Evolutionary conservation across 345 rosid genomes (phyloP), one percentile per base, ranked within the genome.

Genomic region (Boechera divaricarpa): DNA sequence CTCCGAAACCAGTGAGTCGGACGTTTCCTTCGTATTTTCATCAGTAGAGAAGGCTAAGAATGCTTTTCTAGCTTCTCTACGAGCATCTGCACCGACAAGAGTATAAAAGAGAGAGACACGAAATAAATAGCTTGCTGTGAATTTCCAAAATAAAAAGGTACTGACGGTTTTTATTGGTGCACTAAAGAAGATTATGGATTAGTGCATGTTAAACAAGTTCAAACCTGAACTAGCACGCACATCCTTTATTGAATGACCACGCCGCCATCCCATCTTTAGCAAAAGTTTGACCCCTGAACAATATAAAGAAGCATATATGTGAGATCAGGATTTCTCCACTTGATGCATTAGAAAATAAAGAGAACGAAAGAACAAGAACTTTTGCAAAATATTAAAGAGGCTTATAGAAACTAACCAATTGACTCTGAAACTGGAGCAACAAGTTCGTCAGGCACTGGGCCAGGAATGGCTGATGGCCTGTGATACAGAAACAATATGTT

Each of bases 21-120:
- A n/a, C 24, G 28, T 60, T 69, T 83, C 63, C 32, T 71, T 49
- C 49, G 83, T 83, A 28, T 73, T 79, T 76, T 88, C 90, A 80
- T 88, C 87, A 53, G 88, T 66, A 56, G 96, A 84, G 84, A 92
- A 91, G 76, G 99, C 98, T 70, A 95, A 76, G 55, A 92, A 86
- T 68, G 99, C 98, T 82, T 86, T 92, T 82, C 99, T 92, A 75
- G 98, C 98, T 88, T 95, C 94, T 80, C 97, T 86, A 70, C 93
- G 98, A 80, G 89, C 93, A 87, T 89, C 99, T 91, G 82, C 56
- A 72, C 33, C 48, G 1, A 38, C 28, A 15, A 70, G 38, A 78
- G 61, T 61, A 71, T 55, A 41, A 58, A 47, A 74, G 54, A 63
- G 60, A 62, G 31, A 54, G 7, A n/a, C 18, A 74, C 38, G n/a